Conservation (phyloP, 1,284 basidiomycete genomes). For the Sanghuangporus baumii region DNA sequence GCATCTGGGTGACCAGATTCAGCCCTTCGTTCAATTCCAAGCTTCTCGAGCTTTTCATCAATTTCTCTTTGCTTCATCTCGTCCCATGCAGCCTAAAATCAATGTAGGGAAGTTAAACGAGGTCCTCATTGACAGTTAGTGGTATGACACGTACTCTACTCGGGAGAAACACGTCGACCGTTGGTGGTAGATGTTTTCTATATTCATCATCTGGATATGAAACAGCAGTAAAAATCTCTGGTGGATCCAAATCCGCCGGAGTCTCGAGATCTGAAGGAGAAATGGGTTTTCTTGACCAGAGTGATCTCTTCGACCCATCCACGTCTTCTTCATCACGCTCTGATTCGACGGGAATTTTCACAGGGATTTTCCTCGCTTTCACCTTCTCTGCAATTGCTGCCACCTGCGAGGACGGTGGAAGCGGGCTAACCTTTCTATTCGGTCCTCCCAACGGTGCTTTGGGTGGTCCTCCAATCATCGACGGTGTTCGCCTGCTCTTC, state of each 20-base stretch:
- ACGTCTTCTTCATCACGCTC: constrained; percentile 36
- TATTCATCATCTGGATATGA: constrained; percentile 57
- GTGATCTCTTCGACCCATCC: constrained; percentile 34
- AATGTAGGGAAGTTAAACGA: not conserved
- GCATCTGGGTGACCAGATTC: constrained; percentile 41
- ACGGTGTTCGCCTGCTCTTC: constrained; percentile 54
- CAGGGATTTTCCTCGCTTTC: constrained; percentile 62
- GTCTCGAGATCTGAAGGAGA: constrained; percentile 36
- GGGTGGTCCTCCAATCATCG: constrained; percentile 71
- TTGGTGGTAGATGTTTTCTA: constrained; percentile 49
- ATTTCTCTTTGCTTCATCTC: constrained; percentile 60
- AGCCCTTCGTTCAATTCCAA: constrained; percentile 68
- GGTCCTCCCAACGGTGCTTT: constrained; percentile 77
- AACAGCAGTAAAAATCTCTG: constrained; percentile 49
- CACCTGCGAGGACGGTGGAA: constrained; percentile 39
- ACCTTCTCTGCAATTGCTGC: constrained; percentile 23
- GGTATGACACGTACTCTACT: constrained; percentile 50
- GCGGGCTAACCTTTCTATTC: constrained; percentile 63
- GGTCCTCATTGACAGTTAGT: not conserved
- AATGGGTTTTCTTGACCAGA: constrained; percentile 63
- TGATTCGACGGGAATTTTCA: constrained; percentile 67
- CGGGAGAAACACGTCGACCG: constrained; percentile 76
- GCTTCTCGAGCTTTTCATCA: constrained; percentile 70
- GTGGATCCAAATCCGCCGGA: constrained; percentile 30
- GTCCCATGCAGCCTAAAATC: constrained; percentile 61